These are phyloP conservation scores for Byssoonygena ceratinophila DNA, from an alignment of 2,329 filamentous ascomycete genomes.

Conservation along the genomic window DNA sequence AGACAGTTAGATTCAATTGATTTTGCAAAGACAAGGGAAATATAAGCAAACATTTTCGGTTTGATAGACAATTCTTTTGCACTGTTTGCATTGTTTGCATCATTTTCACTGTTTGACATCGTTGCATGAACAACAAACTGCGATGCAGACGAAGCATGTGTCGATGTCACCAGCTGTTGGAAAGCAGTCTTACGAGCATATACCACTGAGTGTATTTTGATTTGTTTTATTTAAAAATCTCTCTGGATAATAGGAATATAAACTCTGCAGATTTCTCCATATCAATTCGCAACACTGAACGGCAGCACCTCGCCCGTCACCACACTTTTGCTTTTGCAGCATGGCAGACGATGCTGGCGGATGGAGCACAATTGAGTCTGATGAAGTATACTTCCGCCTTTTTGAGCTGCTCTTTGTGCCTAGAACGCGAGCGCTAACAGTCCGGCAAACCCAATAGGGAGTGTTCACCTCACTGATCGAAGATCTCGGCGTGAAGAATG, in stretches of 20 bases:
- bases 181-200: too few relatives aligned
- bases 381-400: slow-evolving; percentile 57
- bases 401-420: background rate
- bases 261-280: too few relatives aligned
- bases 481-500: slow-evolving; percentile 77
- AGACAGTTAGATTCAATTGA: too few relatives aligned
- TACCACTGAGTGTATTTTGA: background rate
- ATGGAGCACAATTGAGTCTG: slow-evolving; percentile 97
- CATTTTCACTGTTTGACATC: slow-evolving; percentile 9
- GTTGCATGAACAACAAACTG: background rate
- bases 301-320: background rate
- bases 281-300: background rate
- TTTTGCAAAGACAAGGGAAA: too few relatives aligned
- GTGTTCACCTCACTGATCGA: slow-evolving; percentile 97
- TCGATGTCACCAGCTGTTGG: too few relatives aligned
- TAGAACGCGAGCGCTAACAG: background rate
- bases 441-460: slow-evolving; percentile 46
- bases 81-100: slow-evolving; percentile 1
- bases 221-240: too few relatives aligned
- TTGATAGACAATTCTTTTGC: too few relatives aligned
- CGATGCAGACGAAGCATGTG: too few relatives aligned
- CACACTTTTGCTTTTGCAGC: background rate
- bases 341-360: slow-evolving; percentile 59
- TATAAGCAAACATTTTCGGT: too few relatives aligned
- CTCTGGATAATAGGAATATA: too few relatives aligned